Evolutionary conservation across 805 yeast genomes (phyloP).

Genomic region (Metschnikowia kofuensis): DNA sequence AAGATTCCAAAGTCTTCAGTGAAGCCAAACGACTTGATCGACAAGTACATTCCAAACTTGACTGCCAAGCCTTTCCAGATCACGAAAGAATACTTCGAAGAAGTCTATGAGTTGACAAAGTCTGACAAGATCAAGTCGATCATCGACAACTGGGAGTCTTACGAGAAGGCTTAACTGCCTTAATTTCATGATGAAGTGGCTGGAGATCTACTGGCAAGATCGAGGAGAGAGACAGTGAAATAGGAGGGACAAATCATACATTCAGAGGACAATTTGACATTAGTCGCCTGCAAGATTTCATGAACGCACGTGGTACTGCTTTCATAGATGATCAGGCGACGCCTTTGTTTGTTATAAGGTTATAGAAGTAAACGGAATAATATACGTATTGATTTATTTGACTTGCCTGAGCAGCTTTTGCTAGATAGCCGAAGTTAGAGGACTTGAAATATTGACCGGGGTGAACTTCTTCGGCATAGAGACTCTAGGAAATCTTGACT

Average conservation of each 20-base stretch:
- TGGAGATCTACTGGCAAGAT: not conserved
- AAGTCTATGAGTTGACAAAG: slow-evolving; percentile 86
- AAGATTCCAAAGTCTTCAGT: slow-evolving; percentile 93
- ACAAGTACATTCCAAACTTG: slow-evolving; percentile 97
- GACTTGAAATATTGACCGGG: slow-evolving; percentile 83
- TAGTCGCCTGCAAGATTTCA: not conserved
- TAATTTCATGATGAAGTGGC: not conserved
- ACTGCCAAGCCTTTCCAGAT: slow-evolving; percentile 97
- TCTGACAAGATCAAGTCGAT: slow-evolving; percentile 88
- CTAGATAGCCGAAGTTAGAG: slow-evolving; percentile 30
- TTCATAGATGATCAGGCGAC: not conserved
- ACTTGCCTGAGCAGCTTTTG: not conserved
- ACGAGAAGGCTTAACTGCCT: slow-evolving; percentile 46
- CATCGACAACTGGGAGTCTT: slow-evolving; percentile 93
- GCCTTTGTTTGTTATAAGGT: slow-evolving; percentile 9
- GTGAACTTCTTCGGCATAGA: slow-evolving; percentile 87
- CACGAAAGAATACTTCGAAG: slow-evolving; percentile 95
- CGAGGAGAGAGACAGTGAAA: not conserved
- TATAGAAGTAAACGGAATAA: slow-evolving; percentile 5
- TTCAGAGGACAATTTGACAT: slow-evolving; percentile 6
- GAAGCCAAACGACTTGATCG: slow-evolving; percentile 88
- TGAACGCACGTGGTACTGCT: slow-evolving; percentile 21
- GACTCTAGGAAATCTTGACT: slow-evolving; percentile 80
- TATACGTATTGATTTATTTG: not conserved
- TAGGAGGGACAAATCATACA: not conserved